Evolutionary conservation across 78 protist species (phyloP).

Genomic region (Chrysochromulina tobinii): DNA sequence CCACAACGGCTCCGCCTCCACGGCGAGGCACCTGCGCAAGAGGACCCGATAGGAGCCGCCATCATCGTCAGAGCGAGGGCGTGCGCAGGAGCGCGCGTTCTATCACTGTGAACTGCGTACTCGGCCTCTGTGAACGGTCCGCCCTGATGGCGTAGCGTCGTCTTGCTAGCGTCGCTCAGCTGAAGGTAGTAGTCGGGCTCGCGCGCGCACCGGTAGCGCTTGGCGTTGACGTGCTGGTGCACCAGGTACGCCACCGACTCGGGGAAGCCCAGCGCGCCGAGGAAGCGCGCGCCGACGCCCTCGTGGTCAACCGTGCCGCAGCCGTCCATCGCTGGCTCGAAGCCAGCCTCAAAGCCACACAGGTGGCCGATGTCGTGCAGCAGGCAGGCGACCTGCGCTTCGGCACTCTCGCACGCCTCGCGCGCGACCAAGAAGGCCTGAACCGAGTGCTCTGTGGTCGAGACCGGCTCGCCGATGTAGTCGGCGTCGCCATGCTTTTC

Average conservation of each 20-base stretch:
- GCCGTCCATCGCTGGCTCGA: slow-evolving; percentile 26
- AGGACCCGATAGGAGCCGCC: no score
- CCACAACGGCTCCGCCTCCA: no score
- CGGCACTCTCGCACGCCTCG: background rate
- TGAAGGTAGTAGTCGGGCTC: background rate
- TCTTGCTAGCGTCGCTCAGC: background rate
- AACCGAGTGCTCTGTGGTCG: slow-evolving; percentile 15
- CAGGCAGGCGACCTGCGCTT: background rate
- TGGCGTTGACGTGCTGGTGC: slow-evolving; percentile 15
- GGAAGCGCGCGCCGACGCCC: background rate
- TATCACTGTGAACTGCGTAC: background rate
- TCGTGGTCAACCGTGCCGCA: slow-evolving; percentile 29
- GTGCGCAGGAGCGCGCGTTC: no score
- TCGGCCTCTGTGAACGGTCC: background rate
- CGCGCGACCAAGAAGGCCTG: background rate
- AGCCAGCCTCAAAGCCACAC: slow-evolving; percentile 19
- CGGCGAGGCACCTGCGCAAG: no score
- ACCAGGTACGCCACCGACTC: background rate
- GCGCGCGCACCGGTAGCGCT: slow-evolving; percentile 17
- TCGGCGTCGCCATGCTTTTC: background rate
- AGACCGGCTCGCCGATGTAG: slow-evolving; percentile 36
- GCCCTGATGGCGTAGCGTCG: slow-evolving; percentile 10
- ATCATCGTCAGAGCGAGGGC: no score
- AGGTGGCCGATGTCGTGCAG: slow-evolving; percentile 36
- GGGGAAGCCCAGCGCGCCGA: slow-evolving; percentile 17